phyloP scores from a whole-genome alignment of 495 filamentous ascomycete genomes.

The Talaromyces stipitatus region DNA sequence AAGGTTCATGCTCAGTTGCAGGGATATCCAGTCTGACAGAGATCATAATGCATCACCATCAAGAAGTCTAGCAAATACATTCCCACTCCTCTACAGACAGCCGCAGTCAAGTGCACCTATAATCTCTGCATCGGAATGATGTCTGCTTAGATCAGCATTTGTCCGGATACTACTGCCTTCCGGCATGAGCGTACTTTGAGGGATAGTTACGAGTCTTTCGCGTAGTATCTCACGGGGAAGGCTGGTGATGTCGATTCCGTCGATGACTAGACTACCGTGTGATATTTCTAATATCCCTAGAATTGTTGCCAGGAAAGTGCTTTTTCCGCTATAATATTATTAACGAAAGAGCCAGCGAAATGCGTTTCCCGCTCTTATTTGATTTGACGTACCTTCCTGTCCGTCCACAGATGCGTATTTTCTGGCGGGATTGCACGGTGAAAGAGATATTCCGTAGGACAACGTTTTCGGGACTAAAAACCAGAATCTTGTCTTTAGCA shows the following conservation, averaged over 20 bases:
- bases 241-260: slow-evolving; percentile 39
- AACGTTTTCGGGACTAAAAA: slow-evolving; percentile 9
- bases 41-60: not conserved
- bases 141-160: slow-evolving; percentile 34
- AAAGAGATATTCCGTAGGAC: slow-evolving; percentile 45
- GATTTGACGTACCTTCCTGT: slow-evolving; percentile 12
- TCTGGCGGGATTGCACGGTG: slow-evolving; percentile 44
- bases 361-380: not conserved
- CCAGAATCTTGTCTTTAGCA: not conserved
- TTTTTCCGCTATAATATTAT: slow-evolving; percentile 31
- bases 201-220: slow-evolving; percentile 40
- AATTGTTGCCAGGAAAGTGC: slow-evolving; percentile 40
- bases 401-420: slow-evolving; percentile 45
- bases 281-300: slow-evolving; percentile 45
- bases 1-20: too few species aligned
- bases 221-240: slow-evolving; percentile 40
- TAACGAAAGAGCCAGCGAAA: not conserved
- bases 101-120: slow-evolving; percentile 34
- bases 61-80: not conserved
- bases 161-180: slow-evolving; percentile 30
- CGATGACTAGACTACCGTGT: slow-evolving; percentile 35
- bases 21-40: not conserved
- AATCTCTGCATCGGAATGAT: slow-evolving; percentile 23
- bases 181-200: slow-evolving; percentile 48
- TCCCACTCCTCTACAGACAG: slow-evolving; percentile 20